phyloP scores from a whole-genome alignment of 2,329 filamentous ascomycete species.

The Verticillium dahliae region DNA sequence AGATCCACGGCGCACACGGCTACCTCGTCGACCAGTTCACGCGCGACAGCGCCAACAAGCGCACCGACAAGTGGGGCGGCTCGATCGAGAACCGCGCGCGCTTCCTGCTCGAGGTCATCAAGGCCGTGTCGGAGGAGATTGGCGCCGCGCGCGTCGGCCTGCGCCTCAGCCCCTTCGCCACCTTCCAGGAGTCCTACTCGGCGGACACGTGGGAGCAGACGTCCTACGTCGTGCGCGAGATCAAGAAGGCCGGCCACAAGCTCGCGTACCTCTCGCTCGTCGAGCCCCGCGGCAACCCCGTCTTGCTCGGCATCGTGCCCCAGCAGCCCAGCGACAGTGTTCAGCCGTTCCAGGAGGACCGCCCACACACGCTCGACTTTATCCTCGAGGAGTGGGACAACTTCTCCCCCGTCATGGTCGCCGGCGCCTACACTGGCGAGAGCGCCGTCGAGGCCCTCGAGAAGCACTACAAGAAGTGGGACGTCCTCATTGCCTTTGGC shows the following conservation, averaged over 20 bases:
- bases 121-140: conserved; percentile 29
- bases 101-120: conserved; percentile 42
- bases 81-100: conserved; percentile 46
- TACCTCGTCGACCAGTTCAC: conserved; percentile 53
- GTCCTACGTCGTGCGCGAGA: conserved; percentile 16
- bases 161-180: conserved; percentile 21
- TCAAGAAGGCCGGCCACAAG: conserved; percentile 17
- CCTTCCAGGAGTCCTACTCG: conserved; percentile 15
- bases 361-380: conserved; percentile 19
- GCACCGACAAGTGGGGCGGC: conserved; percentile 45
- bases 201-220: conserved; percentile 21
- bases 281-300: conserved; percentile 22
- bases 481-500: conserved; percentile 25
- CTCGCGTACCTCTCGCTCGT: conserved; percentile 29
- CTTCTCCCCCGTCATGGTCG: conserved; percentile 20
- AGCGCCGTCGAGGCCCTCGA: conserved; percentile 19
- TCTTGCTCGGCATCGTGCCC: conserved; percentile 1
- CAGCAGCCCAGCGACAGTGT: conserved; percentile 11
- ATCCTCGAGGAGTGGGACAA: conserved; percentile 20
- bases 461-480: conserved; percentile 15
- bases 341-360: conserved; percentile 7
- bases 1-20: conserved; percentile 44
- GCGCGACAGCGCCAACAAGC: conserved; percentile 20
- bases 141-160: conserved; percentile 33
- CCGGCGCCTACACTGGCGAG: conserved; percentile 18